Evolutionary conservation across 306 rosid species (phyloP), one percentile per base, ranked within the genome.

Genomic region (Vigna radiata): DNA sequence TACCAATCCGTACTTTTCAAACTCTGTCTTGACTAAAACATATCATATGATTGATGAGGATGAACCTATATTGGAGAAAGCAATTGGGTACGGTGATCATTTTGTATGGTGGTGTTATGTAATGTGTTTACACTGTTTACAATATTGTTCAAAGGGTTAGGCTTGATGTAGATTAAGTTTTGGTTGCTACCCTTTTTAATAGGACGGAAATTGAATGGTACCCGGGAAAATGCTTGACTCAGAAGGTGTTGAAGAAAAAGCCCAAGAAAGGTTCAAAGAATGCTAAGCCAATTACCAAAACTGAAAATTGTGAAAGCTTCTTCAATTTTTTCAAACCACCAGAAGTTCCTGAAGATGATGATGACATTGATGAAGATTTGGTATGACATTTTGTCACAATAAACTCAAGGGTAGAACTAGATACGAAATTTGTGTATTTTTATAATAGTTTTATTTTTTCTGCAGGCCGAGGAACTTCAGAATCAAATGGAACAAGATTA

Each of bases 11-110:
- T 90, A 67, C 68, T 93, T 93, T 81, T 85, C 91, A 79, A 93
- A 93, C 75, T 23, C 90, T 6, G 85, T 90, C 52, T 87, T 93
- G 88, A 84, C 94, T 1, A 93, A 93, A 86, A 91, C 87, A 7
- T 93, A 93, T 62, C 97, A 93, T 79, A 91, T 93, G 96, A 87
- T 93, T 39, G 98, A 93, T 77, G 98, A 91, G 82, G 96, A 91
- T 64, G 97, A 93, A 60, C 97, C 97, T 10, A 88, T 93, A 82
- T 82, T 93, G 25, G 97, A 91, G 90, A 93, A 93, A 77, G 96
- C 97, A 33, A 85, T 90, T 70, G 98, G 98, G 98, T 93, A 73
- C 70, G 58, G 31, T 44, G 17, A 17, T 52, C 58, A 52, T 52
- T 16, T 50, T 52, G 17, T 12, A 8, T 52, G 58, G 0, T 52